phyloP scores from a whole-genome alignment of 2,329 filamentous ascomycete genomes.

The Fusarium sp. region DNA sequence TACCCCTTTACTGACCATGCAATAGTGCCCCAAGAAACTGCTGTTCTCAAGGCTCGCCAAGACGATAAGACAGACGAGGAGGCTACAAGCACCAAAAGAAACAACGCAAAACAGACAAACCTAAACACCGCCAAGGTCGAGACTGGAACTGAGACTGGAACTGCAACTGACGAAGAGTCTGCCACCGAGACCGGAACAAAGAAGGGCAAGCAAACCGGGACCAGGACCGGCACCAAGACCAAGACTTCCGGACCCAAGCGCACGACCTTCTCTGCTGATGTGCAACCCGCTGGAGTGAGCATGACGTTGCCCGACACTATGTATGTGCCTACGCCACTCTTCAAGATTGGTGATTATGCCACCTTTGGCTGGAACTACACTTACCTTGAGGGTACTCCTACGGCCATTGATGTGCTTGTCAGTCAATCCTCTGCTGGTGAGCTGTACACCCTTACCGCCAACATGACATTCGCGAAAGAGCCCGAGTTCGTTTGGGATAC shows the following conservation, averaged over 20 bases:
- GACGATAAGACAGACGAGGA: slow-evolving; percentile 20
- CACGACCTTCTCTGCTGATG: slow-evolving; percentile 61
- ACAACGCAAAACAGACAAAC: slow-evolving; percentile 51
- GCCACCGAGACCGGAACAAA: slow-evolving; percentile 32
- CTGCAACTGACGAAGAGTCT: slow-evolving; percentile 25
- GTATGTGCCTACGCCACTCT: slow-evolving; percentile 63
- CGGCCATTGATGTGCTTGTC: slow-evolving; percentile 72
- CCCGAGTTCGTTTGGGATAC: slow-evolving; percentile 73
- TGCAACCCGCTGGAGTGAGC: slow-evolving; percentile 66
- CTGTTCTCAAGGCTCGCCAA: slow-evolving; percentile 24
- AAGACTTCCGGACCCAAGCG: slow-evolving; percentile 50
- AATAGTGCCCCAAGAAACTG: slow-evolving; percentile 39
- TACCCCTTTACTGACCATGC: slow-evolving; percentile 16
- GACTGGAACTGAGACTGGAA: slow-evolving; percentile 31
- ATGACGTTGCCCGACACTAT: slow-evolving; percentile 67
- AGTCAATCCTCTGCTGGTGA: slow-evolving; percentile 67
- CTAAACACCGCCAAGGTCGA: slow-evolving; percentile 57
- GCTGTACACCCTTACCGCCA: slow-evolving; percentile 74
- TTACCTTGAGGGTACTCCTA: slow-evolving; percentile 69
- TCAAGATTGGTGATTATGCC: slow-evolving; percentile 72
- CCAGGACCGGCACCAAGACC: slow-evolving; percentile 39
- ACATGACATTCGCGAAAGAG: slow-evolving; percentile 71
- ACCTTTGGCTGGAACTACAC: slow-evolving; percentile 79
- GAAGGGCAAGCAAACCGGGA: slow-evolving; percentile 43
- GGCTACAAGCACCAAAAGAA: slow-evolving; percentile 42